These are phyloP conservation scores for Fraxinus quadrangulata DNA, from an alignment of 257 asterid genomes.

Conservation along the genomic window DNA sequence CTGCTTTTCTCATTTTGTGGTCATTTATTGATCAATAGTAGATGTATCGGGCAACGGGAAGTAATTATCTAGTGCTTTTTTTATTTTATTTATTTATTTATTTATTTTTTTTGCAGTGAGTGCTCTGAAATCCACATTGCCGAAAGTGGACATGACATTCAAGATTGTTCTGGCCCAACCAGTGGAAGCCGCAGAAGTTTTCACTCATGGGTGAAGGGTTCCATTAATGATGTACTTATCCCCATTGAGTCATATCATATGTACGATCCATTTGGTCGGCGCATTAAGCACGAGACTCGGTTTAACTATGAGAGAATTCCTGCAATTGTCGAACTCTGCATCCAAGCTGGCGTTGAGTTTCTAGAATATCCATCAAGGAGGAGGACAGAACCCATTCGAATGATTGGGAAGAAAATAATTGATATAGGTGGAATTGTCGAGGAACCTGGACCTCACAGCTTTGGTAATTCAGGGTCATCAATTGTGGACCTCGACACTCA, in stretches of 20 bases:
- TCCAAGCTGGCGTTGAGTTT: conserved; percentile 92
- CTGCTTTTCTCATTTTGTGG: not conserved
- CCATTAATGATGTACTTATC: conserved; percentile 71
- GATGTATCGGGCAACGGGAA: conserved; percentile 5
- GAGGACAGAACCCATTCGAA: conserved; percentile 77
- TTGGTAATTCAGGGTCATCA: conserved; percentile 35
- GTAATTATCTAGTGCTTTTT: conserved; percentile 18
- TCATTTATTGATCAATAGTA: not conserved
- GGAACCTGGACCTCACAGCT: conserved; percentile 45
- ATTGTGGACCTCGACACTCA: conserved; percentile 65
- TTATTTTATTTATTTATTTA: not conserved
- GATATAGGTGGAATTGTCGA: conserved; percentile 68
- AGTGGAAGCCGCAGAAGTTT: conserved; percentile 63
- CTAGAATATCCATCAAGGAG: conserved; percentile 85
- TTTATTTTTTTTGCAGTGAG: conserved; percentile 53
- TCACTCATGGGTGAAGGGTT: conserved; percentile 89
- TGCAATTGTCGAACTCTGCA: conserved; percentile 90
- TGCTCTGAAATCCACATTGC: conserved; percentile 86
- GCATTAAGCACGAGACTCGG: conserved; percentile 85
- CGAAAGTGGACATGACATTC: conserved; percentile 64
- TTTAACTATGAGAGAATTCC: conserved; percentile 78
- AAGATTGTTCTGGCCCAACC: conserved; percentile 68
- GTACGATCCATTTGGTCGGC: conserved; percentile 82
- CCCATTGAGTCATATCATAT: conserved; percentile 89
- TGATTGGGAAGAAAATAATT: conserved; percentile 77